Conservation (phyloP, 2,329 filamentous ascomycete genomes). For the Neonectria faginata region DNA sequence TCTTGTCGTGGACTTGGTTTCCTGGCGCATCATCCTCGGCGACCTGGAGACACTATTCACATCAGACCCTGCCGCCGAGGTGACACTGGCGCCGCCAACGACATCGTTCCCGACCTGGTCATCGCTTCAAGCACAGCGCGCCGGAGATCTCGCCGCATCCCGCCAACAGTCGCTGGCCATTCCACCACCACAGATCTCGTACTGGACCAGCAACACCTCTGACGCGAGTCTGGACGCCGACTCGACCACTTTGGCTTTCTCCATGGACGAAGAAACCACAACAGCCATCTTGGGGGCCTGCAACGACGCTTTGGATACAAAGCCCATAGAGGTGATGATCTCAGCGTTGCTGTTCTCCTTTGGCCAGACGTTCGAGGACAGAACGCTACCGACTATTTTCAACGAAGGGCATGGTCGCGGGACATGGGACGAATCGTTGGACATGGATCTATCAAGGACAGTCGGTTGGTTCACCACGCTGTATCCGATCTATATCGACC, state of each 20-base stretch:
- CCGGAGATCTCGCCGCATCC: neutral
- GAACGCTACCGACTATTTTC: slow-evolving; percentile 50
- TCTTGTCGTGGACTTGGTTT: slow-evolving; percentile 27
- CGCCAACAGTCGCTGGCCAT: neutral
- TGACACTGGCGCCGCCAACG: neutral
- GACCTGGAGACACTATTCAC: slow-evolving; percentile 18
- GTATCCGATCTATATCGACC: slow-evolving; percentile 16
- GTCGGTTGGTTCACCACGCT: slow-evolving; percentile 42
- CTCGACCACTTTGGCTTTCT: slow-evolving; percentile 15
- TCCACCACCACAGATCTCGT: slow-evolving; percentile 23
- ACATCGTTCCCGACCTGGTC: slow-evolving; percentile 26
- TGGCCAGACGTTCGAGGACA: slow-evolving; percentile 48
- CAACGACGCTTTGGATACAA: slow-evolving; percentile 20
- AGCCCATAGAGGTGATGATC: slow-evolving; percentile 28
- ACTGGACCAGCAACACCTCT: slow-evolving; percentile 2
- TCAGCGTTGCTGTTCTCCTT: slow-evolving; percentile 24
- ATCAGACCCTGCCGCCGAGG: neutral
- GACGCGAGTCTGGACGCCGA: neutral
- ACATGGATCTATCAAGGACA: slow-evolving; percentile 50
- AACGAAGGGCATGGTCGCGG: slow-evolving; percentile 57
- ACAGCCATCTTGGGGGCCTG: slow-evolving; percentile 15
- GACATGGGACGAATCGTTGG: slow-evolving; percentile 44
- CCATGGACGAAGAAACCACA: slow-evolving; percentile 14
- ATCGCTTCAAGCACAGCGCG: slow-evolving; percentile 13
- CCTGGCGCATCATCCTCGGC: slow-evolving; percentile 26